Evolutionary conservation across 1,284 basidiomycete species (phyloP).

Genomic region (Boletus semigastroideus): DNA sequence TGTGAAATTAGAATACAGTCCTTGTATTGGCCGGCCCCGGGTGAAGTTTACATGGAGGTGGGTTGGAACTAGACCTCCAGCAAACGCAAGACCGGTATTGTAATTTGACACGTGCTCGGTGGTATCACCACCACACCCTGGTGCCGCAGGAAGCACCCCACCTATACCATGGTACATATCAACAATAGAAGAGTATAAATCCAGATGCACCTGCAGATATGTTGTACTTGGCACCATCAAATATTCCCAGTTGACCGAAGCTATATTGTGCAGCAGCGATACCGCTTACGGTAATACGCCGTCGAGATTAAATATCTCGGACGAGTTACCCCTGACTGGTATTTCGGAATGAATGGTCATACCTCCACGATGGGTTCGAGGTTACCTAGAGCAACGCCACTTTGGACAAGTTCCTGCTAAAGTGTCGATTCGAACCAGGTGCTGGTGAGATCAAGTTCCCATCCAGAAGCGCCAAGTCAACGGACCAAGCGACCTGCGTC

Average conservation of each 20-base stretch:
- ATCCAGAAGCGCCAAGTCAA: background rate
- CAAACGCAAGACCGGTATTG: constrained; percentile 12
- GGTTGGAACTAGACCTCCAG: constrained; percentile 7
- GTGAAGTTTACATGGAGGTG: background rate
- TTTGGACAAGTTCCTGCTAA: constrained; percentile 1
- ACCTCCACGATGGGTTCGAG: background rate
- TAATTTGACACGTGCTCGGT: background rate
- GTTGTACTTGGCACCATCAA: constrained; percentile 16
- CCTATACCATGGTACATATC: constrained; percentile 2
- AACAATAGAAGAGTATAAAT: background rate
- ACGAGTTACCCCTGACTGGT: constrained; percentile 15
- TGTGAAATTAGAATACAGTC: background rate
- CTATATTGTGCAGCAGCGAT: constrained; percentile 13
- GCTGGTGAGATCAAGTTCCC: constrained; percentile 15
- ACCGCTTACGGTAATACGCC: constrained; percentile 16
- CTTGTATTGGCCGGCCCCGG: background rate
- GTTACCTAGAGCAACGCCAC: constrained; percentile 6
- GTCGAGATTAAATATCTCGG: constrained; percentile 8
- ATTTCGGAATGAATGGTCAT: background rate
- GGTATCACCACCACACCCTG: constrained; percentile 1
- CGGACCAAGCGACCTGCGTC: constrained; percentile 1
- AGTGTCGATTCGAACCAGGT: constrained; percentile 7
- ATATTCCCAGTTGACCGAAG: constrained; percentile 11
- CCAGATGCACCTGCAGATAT: constrained; percentile 13
- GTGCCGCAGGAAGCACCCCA: constrained; percentile 15